Evolutionary conservation across 2,329 filamentous ascomycete species (phyloP), one percentile per base, ranked within the genome.

Genomic region (Mariannaea elegans): DNA sequence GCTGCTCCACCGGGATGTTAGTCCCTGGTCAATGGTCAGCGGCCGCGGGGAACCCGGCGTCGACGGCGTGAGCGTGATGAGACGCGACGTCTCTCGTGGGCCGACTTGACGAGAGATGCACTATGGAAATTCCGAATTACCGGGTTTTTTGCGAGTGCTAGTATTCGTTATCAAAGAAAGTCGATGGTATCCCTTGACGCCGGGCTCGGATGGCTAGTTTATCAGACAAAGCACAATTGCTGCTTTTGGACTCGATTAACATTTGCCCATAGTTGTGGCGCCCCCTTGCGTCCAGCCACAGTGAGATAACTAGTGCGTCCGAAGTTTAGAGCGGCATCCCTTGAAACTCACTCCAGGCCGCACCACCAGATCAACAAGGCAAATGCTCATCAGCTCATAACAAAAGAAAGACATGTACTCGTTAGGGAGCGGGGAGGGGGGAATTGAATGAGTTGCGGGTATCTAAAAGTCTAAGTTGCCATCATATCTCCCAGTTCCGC

Each of bases 11-110:
- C 54, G 42, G 62, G 68, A 66, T n/a, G 63, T 44, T 47, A 48
- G 51, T 44, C 51, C 59, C 66, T 65, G 66, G 24, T 27, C 5
- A 27, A 9, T 27, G 6, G 66, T 66, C 60, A 64, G 61, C 59
- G 53, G 55, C 53, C 68, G 68, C 65, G 68, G 68, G 67, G 69
- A 70, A 71, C 64, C 63, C 58, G 61, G 68, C 47, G 41, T 12
- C 6, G 27, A 47, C 41, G 46, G 59, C 59, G 59, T 56, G 56
- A 62, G 47, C 23, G 31, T 56, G 59, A 59, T 47, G 54, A 57
- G 55, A 59, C 41, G 49, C 45, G 24, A 41, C 46, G 24, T 24
- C 42, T 36, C 38, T 39, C 56, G 44, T 59, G 56, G 49, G 44
- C 32, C 45, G 56, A 54, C 49, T 44, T 50, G 53, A 23, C 51